Conservation (phyloP, 164 flowering plant species). For the Taxillus chinensis region DNA sequence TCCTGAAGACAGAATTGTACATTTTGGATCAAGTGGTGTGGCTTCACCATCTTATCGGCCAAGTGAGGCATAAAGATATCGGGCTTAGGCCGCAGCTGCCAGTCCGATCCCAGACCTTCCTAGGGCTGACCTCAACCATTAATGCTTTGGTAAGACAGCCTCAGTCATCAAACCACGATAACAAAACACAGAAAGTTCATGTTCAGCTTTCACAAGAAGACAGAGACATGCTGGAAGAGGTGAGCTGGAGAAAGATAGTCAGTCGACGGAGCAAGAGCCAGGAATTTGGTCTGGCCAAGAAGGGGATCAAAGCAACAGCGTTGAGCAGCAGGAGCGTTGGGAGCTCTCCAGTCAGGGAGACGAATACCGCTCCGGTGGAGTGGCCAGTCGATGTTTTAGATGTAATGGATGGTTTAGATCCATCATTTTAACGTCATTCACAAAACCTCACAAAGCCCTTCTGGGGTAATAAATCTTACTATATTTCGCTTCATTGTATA, state of each 20-base stretch:
- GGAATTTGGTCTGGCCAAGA: conserved; percentile 25
- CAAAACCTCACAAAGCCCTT: too few relatives aligned
- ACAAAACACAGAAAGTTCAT: conserved; percentile 1
- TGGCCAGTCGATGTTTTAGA: conserved; percentile 22
- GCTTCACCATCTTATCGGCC: conserved; percentile 50
- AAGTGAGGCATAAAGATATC: conserved; percentile 32
- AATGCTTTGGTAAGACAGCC: conserved; percentile 8
- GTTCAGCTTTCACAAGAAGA: conserved; percentile 42
- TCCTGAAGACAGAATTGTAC: conserved; percentile 37
- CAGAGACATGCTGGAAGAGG: conserved; percentile 29
- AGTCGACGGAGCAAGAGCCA: conserved; percentile 56
- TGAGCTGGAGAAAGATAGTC: conserved; percentile 22
- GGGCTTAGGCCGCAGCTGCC: conserved; percentile 27
- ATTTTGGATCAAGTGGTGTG: conserved; percentile 49
- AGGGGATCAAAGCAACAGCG: conserved; percentile 19
- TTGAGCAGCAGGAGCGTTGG: conserved; percentile 42
- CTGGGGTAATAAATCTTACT: too few relatives aligned
- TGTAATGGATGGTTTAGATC: conserved; percentile 36
- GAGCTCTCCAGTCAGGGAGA: conserved; percentile 33
- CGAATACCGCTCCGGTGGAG: conserved; percentile 6
- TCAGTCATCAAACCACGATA: conserved; percentile 8
- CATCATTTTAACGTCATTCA: conserved; percentile 3
- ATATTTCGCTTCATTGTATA: too few relatives aligned
- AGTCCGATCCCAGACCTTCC: conserved; percentile 27
- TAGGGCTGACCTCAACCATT: conserved; percentile 12